Conservation (phyloP, 352 stramenopile genomes). For the Phytophthora sojae region DNA sequence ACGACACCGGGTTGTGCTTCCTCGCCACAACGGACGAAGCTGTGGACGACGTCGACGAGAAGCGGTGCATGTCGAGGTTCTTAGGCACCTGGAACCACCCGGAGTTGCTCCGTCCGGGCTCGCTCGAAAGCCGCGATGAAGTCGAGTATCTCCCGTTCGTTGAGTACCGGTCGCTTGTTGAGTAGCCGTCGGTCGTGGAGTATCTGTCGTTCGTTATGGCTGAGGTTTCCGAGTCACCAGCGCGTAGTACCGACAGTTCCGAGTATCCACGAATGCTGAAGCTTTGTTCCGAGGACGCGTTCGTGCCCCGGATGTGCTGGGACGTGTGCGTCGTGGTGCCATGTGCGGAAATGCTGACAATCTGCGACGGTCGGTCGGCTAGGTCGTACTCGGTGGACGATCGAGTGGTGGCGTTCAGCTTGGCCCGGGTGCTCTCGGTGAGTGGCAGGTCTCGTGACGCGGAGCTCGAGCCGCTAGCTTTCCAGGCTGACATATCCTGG, state of each 20-base stretch:
- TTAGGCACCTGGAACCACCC: constrained; percentile 23
- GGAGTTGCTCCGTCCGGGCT: constrained; percentile 33
- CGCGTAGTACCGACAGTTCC: constrained; percentile 31
- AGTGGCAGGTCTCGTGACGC: constrained; percentile 37
- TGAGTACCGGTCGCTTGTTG: constrained; percentile 23
- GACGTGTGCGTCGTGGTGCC: constrained; percentile 1
- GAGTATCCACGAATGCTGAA: constrained; percentile 41
- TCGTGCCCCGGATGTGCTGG: constrained; percentile 27
- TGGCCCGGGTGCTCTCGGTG: constrained; percentile 18
- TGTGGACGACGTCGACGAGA: constrained; percentile 51
- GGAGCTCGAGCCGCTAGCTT: constrained; percentile 31
- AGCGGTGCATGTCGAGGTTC: constrained; percentile 39
- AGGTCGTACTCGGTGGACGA: constrained; percentile 39
- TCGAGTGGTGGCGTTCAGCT: constrained; percentile 31
- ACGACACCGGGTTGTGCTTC: constrained; percentile 38
- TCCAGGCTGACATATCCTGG: constrained; percentile 31
- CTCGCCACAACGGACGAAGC: constrained; percentile 34
- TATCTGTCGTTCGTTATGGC: constrained; percentile 23
- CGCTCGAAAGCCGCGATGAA: constrained; percentile 37
- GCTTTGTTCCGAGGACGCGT: constrained; percentile 31
- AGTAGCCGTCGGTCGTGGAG: constrained; percentile 31
- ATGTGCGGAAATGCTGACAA: constrained; percentile 20
- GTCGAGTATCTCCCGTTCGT: constrained; percentile 31
- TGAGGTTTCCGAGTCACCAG: constrained; percentile 27
- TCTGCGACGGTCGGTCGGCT: constrained; percentile 23